Percentiles rank a stretch among this genome's conserved stretches.
Evolutionary conservation across 257 asterid genomes (phyloP).

Genomic region (Solanum lycopersicoides): DNA sequence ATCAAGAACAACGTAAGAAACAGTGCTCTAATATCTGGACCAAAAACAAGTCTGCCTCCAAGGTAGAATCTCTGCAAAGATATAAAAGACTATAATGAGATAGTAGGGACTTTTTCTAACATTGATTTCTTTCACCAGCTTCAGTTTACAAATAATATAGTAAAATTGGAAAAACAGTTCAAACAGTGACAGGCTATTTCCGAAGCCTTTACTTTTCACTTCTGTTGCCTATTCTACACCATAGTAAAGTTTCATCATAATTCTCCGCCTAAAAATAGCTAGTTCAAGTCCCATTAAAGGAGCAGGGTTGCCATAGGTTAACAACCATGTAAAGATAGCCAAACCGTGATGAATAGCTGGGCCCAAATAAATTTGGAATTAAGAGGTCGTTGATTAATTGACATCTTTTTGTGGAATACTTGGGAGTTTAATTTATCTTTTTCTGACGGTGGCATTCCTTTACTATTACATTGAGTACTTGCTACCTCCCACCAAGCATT

Average conservation of each 20-base stretch:
- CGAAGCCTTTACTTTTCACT: not conserved
- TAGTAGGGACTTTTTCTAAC: not conserved
- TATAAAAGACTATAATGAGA: not conserved
- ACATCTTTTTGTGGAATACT: not conserved
- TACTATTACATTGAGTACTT: not conserved
- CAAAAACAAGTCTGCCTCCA: conserved; percentile 22
- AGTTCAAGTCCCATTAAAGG: not conserved
- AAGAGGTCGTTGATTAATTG: not conserved
- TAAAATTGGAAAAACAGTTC: not conserved
- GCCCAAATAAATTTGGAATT: not conserved
- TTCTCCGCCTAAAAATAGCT: not conserved
- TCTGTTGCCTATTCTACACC: not conserved
- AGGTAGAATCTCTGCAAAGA: conserved; percentile 15
- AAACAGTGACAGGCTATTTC: not conserved
- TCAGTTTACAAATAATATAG: not conserved
- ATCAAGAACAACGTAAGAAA: conserved; percentile 11
- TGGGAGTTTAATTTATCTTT: not conserved
- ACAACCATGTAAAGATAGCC: not conserved
- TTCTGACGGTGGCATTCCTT: not conserved
- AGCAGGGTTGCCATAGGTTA: not conserved
- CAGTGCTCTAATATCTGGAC: conserved; percentile 22
- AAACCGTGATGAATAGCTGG: not conserved
- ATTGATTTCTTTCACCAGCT: not conserved
- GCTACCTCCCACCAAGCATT: not conserved
- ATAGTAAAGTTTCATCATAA: not conserved